Evolutionary conservation across 257 asterid genomes (phyloP).

Genomic region (Nicotiana tomentosiformis): DNA sequence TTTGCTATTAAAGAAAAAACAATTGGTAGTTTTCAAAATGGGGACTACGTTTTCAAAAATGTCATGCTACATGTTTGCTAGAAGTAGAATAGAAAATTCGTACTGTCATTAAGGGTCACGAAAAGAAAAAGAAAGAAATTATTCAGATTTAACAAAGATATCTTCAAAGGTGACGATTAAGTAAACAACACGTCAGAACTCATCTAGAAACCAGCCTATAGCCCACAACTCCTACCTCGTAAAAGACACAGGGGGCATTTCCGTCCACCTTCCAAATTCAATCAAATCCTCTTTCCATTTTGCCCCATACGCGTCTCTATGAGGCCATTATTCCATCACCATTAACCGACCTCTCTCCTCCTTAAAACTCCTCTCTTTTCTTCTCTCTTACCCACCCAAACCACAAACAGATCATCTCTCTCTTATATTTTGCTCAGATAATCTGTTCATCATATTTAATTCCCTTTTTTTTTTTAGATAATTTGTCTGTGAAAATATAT

Average conservation of each 20-base stretch:
- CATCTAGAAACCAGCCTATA: slow-evolving; percentile 28
- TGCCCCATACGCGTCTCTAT: slow-evolving; percentile 55
- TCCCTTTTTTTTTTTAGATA: too few relatives aligned
- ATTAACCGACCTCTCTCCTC: slow-evolving; percentile 50
- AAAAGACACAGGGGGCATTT: slow-evolving; percentile 27
- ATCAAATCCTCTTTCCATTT: slow-evolving; percentile 10
- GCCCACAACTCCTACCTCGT: background rate
- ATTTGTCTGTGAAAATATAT: slow-evolving; percentile 12
- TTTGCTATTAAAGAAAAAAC: too few relatives aligned
- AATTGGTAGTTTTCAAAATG: too few relatives aligned
- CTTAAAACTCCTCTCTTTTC: slow-evolving; percentile 24
- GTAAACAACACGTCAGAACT: slow-evolving; percentile 52
- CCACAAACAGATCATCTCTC: background rate
- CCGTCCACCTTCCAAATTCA: slow-evolving; percentile 21
- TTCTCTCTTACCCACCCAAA: background rate
- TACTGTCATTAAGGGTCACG: too few relatives aligned
- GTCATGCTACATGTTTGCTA: too few relatives aligned
- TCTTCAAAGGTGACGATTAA: slow-evolving; percentile 14
- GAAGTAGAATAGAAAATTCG: too few relatives aligned
- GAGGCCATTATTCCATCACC: slow-evolving; percentile 52
- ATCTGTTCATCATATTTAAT: too few relatives aligned
- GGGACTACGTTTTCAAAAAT: too few relatives aligned
- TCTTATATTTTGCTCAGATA: background rate
- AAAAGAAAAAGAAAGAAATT: background rate
- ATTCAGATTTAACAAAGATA: background rate